These are phyloP conservation scores for Microdochium trichocladiopsis DNA, from an alignment of 2,329 filamentous ascomycete species.

Conservation along the genomic window DNA sequence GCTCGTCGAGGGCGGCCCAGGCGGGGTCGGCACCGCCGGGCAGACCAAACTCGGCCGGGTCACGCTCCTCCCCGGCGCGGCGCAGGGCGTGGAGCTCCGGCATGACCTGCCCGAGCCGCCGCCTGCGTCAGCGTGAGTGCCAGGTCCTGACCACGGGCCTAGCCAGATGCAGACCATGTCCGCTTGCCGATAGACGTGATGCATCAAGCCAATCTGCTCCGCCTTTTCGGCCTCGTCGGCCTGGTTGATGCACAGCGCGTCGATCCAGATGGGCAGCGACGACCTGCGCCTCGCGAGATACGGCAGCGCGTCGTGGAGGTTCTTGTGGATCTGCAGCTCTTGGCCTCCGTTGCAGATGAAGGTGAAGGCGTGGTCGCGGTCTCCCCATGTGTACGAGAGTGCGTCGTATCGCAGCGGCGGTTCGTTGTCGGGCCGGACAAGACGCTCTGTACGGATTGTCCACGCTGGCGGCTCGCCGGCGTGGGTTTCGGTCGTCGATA, in stretches of 20 bases:
- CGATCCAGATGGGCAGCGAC: conserved; percentile 7
- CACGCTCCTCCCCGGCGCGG: not conserved
- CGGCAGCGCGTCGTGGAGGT: conserved; percentile 6
- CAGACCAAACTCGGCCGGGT: not conserved
- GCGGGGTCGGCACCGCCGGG: not conserved
- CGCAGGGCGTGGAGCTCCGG: not conserved
- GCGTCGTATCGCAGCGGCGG: not conserved
- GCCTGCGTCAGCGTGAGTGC: not conserved
- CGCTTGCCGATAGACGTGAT: conserved; percentile 2
- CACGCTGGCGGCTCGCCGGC: not conserved
- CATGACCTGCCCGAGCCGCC: not conserved
- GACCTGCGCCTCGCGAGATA: conserved; percentile 3
- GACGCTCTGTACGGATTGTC: not conserved
- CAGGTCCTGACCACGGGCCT: not conserved
- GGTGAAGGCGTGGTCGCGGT: not conserved
- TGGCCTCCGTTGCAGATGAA: not conserved
- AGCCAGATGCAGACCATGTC: conserved; percentile 6
- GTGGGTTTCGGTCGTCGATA: not conserved
- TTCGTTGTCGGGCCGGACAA: not conserved
- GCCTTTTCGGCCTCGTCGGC: conserved; percentile 2
- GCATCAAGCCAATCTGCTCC: conserved; percentile 5
- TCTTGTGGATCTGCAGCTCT: conserved; percentile 2
- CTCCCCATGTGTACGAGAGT: not conserved
- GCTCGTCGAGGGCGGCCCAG: not conserved
- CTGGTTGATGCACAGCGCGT: conserved; percentile 8